Percentiles rank a stretch among this genome's conserved stretches.
These are phyloP conservation scores for Metarhizium robertsii DNA, from an alignment of 2,329 filamentous ascomycete species.

Conservation along the genomic window DNA sequence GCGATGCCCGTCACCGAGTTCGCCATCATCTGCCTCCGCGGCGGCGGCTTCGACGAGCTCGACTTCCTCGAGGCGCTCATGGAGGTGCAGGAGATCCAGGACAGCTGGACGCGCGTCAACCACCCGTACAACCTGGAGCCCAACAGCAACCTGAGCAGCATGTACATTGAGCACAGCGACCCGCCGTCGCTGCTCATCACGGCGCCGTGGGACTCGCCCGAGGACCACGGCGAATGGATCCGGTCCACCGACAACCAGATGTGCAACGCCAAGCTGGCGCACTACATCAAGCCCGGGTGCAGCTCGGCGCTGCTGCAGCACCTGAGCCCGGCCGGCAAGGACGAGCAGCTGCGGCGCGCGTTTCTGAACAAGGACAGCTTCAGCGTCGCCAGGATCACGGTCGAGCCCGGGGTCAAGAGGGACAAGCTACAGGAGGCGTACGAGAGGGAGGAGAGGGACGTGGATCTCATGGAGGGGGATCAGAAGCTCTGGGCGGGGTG, in stretches of 20 bases:
- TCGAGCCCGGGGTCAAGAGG: conserved; percentile 18
- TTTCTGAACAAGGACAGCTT: conserved; percentile 19
- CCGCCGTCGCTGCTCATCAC: conserved; percentile 31
- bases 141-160: conserved; percentile 23
- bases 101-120: conserved; percentile 13
- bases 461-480: conserved; percentile 20
- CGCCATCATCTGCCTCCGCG: conserved; percentile 23
- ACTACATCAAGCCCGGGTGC: conserved; percentile 23
- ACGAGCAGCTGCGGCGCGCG: conserved; percentile 14
- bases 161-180: conserved; percentile 25
- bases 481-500: conserved; percentile 29
- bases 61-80: conserved; percentile 24
- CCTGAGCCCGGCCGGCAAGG: conserved; percentile 22
- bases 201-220: conserved; percentile 33
- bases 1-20: conserved; percentile 32
- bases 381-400: conserved; percentile 24
- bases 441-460: conserved; percentile 19
- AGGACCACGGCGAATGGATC: conserved; percentile 34
- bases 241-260: conserved; percentile 28
- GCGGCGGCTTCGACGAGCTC: conserved; percentile 17
- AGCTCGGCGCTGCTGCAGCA: conserved; percentile 30
- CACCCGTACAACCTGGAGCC: conserved; percentile 24
- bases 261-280: conserved; percentile 22
- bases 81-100: conserved; percentile 24
- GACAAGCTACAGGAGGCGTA: conserved; percentile 25